Percentiles rank a stretch among this genome's conserved stretches.
Evolutionary conservation across 768 basidiomycete species (phyloP).

Genomic region (Tubosaeta sp.): DNA sequence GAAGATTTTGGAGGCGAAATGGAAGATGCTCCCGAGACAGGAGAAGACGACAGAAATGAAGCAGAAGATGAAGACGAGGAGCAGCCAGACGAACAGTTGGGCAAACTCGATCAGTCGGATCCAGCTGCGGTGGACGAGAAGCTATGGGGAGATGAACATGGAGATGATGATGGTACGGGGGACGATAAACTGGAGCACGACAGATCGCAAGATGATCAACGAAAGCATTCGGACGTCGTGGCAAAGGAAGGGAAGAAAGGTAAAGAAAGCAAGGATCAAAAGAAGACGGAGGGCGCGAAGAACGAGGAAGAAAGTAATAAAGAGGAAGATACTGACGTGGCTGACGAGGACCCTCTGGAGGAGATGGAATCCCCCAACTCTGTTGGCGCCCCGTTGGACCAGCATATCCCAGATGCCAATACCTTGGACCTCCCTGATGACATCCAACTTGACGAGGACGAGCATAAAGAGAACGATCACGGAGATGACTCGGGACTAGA

Average conservation of each 20-base stretch:
- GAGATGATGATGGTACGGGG: conserved; percentile 45
- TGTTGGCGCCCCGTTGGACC: conserved; percentile 68
- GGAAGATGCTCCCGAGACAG: conserved; percentile 71
- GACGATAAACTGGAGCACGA: conserved; percentile 59
- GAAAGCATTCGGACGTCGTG: conserved; percentile 59
- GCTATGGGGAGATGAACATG: conserved; percentile 87
- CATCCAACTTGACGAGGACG: conserved; percentile 52
- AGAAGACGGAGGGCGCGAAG: conserved; percentile 30
- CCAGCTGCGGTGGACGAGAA: conserved; percentile 90
- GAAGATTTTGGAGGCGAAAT: conserved; percentile 85
- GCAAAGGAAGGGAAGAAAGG: conserved; percentile 66
- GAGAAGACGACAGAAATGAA: conserved; percentile 39
- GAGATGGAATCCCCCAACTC: conserved; percentile 44
- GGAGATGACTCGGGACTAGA: conserved; percentile 31
- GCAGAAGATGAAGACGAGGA: conserved; percentile 50
- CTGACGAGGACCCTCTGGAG: conserved; percentile 36
- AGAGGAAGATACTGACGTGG: conserved; percentile 18
- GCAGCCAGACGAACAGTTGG: conserved; percentile 77
- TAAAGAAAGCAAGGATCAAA: conserved; percentile 29
- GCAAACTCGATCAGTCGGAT: conserved; percentile 77
- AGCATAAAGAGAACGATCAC: conserved; percentile 26
- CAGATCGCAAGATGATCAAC: conserved; percentile 45
- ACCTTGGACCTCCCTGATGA: conserved; percentile 89
- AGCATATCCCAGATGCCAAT: conserved; percentile 73
- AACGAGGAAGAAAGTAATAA: conserved; percentile 25